Conservation (phyloP, 768 basidiomycete genomes). For the Mycena maculata region DNA sequence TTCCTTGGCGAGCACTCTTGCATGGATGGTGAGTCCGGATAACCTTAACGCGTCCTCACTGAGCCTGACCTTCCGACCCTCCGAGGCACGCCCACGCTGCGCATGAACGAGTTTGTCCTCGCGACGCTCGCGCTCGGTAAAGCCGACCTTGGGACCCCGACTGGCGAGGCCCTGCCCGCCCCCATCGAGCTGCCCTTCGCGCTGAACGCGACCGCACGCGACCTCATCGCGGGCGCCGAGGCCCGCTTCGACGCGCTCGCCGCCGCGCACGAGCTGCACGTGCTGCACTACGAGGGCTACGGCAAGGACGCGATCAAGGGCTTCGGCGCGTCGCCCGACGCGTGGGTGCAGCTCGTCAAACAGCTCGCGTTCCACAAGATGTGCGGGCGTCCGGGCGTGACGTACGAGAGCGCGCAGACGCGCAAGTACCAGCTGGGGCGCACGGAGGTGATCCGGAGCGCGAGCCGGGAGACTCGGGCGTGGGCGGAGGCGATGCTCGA, state of each 20-base stretch:
- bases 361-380: conserved; percentile 96
- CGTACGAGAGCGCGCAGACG: conserved; percentile 96
- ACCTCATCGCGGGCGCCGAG: conserved; percentile 69
- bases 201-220: conserved; percentile 64
- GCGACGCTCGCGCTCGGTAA: conserved; percentile 79
- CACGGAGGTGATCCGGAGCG: conserved; percentile 94
- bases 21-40: too few species aligned
- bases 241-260: conserved; percentile 81
- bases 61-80: too few species aligned
- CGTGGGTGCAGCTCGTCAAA: conserved; percentile 95
- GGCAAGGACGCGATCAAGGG: conserved; percentile 90
- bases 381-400: conserved; percentile 76
- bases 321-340: conserved; percentile 88
- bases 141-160: conserved; percentile 76
- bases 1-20: conserved; percentile 92
- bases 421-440: conserved; percentile 90
- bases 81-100: conserved; percentile 94
- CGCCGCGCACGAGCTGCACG: conserved; percentile 81
- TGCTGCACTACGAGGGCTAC: conserved; percentile 88
- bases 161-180: conserved; percentile 55
- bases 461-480: conserved; percentile 82
- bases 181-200: conserved; percentile 80
- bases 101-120: conserved; percentile 94
- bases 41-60: too few species aligned
- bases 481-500: conserved; percentile 94